Percentiles rank a stretch among this genome's conserved stretches.
phyloP scores from a whole-genome alignment of 148 eudicot species.

The Pharnaceum exiguum region DNA sequence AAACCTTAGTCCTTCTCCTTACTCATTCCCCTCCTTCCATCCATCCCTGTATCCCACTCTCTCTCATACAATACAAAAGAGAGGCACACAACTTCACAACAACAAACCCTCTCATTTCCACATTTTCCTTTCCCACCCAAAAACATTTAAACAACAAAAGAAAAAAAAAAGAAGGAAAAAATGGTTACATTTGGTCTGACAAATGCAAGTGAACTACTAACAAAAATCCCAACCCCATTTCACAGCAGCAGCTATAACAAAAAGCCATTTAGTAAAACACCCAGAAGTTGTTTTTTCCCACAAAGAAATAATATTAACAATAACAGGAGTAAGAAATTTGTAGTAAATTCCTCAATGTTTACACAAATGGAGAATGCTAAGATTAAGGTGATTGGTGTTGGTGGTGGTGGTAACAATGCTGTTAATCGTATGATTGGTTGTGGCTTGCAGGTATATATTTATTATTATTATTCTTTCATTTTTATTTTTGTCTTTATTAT shows the following conservation, averaged over 20 bases:
- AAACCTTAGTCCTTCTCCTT: neutral
- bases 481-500: neutral
- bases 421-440: conserved; percentile 99
- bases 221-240: conserved; percentile 30
- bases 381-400: conserved; percentile 95
- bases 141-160: neutral
- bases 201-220: conserved; percentile 22
- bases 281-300: conserved; percentile 23
- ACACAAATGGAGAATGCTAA: conserved; percentile 62
- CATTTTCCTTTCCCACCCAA: neutral
- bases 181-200: conserved; percentile 24
- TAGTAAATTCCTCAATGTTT: conserved; percentile 48
- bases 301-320: conserved; percentile 26
- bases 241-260: too few relatives aligned
- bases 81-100: too few relatives aligned
- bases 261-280: conserved; percentile 24
- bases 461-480: conserved; percentile 7
- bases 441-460: conserved; percentile 88
- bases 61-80: too few relatives aligned
- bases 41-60: too few relatives aligned
- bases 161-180: too few relatives aligned
- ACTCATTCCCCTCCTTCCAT: too few relatives aligned
- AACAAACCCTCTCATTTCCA: neutral
- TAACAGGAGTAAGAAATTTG: too few relatives aligned
- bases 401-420: conserved; percentile 98